These are phyloP conservation scores for Dothidotthia symphoricarpi DNA, from an alignment of 2,329 filamentous ascomycete genomes.

Conservation along the genomic window DNA sequence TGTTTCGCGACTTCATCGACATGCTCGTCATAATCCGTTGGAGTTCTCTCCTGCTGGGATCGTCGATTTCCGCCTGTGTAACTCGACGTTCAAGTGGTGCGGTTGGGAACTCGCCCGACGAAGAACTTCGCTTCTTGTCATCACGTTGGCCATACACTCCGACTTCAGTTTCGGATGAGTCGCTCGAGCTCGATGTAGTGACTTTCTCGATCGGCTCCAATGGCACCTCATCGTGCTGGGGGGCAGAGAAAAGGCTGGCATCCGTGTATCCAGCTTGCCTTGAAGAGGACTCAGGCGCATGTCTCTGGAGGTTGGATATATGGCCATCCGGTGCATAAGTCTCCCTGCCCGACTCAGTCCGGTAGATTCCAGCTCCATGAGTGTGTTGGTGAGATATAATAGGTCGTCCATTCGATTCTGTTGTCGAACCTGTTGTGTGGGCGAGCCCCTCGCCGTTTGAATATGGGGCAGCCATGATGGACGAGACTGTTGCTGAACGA, in stretches of 20 bases:
- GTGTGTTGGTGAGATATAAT: not conserved
- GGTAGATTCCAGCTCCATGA: conserved; percentile 15
- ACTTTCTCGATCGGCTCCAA: conserved; percentile 12
- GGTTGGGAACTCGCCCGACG: no score
- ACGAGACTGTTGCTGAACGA: no score
- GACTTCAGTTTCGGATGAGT: conserved; percentile 20
- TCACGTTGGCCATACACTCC: conserved; percentile 10
- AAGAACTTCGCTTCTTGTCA: conserved; percentile 4
- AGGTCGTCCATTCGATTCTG: conserved; percentile 1
- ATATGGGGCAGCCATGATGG: not conserved
- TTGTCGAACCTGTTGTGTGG: conserved; percentile 2
- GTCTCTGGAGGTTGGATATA: not conserved
- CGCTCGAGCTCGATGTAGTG: conserved; percentile 14
- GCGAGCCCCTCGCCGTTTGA: conserved; percentile 7
- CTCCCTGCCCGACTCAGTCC: conserved; percentile 30
- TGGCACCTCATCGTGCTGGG: no score
- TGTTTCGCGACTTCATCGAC: conserved; percentile 21
- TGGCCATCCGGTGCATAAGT: conserved; percentile 33
- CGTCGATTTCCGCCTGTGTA: conserved; percentile 24
- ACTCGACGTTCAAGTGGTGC: conserved; percentile 13
- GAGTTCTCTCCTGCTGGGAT: conserved; percentile 27
- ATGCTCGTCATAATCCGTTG: conserved; percentile 22
- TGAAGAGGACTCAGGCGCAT: not conserved
- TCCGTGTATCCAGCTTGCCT: not conserved
- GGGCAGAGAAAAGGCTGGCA: no score